Conservation (phyloP, 176 grass and related monocot species). For the Oryza glumipatula region DNA sequence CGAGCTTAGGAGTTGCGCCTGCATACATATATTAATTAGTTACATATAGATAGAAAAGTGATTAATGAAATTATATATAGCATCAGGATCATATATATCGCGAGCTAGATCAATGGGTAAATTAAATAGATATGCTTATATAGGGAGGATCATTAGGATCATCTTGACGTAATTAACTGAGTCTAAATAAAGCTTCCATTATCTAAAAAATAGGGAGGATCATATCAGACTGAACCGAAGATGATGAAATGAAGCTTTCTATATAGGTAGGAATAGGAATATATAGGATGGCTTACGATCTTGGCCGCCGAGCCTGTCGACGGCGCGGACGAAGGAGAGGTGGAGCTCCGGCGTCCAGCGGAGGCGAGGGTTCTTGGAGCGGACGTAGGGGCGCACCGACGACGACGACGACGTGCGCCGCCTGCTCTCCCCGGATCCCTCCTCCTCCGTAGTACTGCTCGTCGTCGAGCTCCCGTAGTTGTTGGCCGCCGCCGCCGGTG, state of each 20-base stretch:
- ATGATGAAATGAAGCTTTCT: no score
- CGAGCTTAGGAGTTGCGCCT: slow-evolving; percentile 79
- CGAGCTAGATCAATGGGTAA: neutral
- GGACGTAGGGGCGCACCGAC: slow-evolving; percentile 57
- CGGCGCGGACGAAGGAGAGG: slow-evolving; percentile 62
- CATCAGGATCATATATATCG: neutral
- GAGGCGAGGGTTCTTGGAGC: slow-evolving; percentile 79
- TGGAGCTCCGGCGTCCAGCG: slow-evolving; percentile 82
- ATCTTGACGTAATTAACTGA: no score
- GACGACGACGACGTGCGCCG: neutral
- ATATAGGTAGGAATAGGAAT: no score
- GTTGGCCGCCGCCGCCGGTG: neutral
- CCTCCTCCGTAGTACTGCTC: slow-evolving; percentile 50
- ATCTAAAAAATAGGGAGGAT: neutral
- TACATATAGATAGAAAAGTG: neutral
- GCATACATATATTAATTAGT: no score
- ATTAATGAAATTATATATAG: neutral
- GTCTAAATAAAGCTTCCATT: no score
- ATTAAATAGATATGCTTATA: neutral
- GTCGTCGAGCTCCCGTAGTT: slow-evolving; percentile 50
- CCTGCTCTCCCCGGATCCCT: slow-evolving; percentile 41
- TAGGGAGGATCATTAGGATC: no score
- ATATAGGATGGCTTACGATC: slow-evolving; percentile 58
- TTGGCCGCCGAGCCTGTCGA: slow-evolving; percentile 75
- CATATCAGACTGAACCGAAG: neutral